These are phyloP conservation scores for Cordyceps tenuipes DNA, from an alignment of 2,329 filamentous ascomycete species.

Conservation along the genomic window DNA sequence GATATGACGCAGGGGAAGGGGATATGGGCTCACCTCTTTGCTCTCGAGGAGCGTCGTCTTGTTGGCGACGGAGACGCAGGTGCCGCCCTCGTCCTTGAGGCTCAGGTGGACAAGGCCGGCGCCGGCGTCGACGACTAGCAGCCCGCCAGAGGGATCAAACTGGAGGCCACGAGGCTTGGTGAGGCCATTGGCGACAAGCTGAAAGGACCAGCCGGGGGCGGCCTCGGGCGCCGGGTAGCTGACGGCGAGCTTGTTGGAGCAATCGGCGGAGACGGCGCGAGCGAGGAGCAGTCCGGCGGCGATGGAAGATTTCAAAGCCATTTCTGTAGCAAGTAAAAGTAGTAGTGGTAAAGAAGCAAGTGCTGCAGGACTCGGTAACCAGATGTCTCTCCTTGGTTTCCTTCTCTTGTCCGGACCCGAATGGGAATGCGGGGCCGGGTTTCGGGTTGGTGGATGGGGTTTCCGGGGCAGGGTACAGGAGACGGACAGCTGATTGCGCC, in stretches of 20 bases:
- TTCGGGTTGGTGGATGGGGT: background rate
- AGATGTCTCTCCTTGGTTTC: too few species aligned
- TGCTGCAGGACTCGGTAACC: background rate
- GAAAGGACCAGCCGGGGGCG: constrained; percentile 35
- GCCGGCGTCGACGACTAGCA: constrained; percentile 37
- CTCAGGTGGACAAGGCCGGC: constrained; percentile 33
- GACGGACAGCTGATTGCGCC: background rate
- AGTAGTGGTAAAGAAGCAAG: too few species aligned
- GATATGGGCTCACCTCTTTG: constrained; percentile 21
- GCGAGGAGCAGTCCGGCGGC: constrained; percentile 7
- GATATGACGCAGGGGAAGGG: too few species aligned
- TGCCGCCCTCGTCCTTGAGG: constrained; percentile 33
- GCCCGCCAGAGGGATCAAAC: constrained; percentile 36
- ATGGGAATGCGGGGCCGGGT: background rate
- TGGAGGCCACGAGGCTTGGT: constrained; percentile 35
- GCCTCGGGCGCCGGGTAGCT: constrained; percentile 29
- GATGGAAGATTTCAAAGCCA: background rate
- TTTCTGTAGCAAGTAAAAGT: background rate
- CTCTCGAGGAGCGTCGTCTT: constrained; percentile 30
- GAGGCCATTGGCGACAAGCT: constrained; percentile 34
- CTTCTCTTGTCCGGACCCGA: background rate
- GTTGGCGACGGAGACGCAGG: constrained; percentile 31
- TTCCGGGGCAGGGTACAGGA: background rate
- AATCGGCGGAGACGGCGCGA: constrained; percentile 16
- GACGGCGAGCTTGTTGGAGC: constrained; percentile 28